Conservation (phyloP, 1,284 basidiomycete genomes). For the Ustilago lituana region DNA sequence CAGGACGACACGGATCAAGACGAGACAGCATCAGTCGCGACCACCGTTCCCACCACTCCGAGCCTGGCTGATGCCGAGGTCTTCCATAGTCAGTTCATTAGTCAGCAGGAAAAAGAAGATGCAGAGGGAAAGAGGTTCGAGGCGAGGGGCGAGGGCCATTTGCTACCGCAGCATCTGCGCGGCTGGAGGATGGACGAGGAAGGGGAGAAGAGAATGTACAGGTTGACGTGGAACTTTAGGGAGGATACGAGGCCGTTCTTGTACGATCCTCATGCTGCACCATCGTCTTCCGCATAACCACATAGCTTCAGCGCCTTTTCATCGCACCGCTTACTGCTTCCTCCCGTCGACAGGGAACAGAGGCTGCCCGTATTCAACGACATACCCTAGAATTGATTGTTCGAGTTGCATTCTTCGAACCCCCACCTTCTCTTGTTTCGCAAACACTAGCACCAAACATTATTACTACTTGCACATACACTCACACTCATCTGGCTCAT, state of each 20-base stretch:
- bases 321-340: too few relatives aligned
- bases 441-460: too few relatives aligned
- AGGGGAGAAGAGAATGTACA: constrained; percentile 23
- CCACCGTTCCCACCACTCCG: constrained; percentile 21
- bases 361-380: too few relatives aligned
- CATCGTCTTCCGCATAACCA: background rate
- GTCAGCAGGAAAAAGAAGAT: background rate
- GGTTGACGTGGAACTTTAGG: constrained; percentile 31
- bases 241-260: constrained; percentile 33
- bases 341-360: too few relatives aligned
- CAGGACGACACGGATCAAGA: constrained; percentile 10
- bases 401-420: too few relatives aligned
- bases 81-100: too few relatives aligned
- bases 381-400: too few relatives aligned
- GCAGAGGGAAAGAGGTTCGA: too few relatives aligned
- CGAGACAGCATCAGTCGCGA: constrained; percentile 17
- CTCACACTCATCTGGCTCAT: background rate
- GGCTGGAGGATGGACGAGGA: constrained; percentile 26
- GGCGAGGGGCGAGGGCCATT: background rate
- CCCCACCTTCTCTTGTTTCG: too few relatives aligned
- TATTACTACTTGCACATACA: too few relatives aligned
- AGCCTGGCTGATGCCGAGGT: constrained; percentile 8
- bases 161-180: constrained; percentile 10
- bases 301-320: too few relatives aligned
- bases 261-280: constrained; percentile 16